Evolutionary conservation across 257 asterid genomes (phyloP).

Genomic region (Penstemon davidsonii): DNA sequence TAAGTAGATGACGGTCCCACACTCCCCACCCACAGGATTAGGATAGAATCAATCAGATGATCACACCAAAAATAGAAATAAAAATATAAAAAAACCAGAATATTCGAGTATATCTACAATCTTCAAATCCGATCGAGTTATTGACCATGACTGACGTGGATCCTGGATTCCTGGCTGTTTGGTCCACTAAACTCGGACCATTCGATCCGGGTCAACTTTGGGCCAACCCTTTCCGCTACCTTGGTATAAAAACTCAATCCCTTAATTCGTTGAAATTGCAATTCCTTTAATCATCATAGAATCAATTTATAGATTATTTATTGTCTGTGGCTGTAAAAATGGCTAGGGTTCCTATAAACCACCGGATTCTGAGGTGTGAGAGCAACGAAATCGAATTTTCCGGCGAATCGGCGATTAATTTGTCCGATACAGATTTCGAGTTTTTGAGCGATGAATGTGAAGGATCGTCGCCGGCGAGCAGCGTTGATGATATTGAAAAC

Average conservation of each 20-base stretch:
- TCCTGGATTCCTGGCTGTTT: constrained; percentile 71
- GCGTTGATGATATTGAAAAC: constrained; percentile 31
- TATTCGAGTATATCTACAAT: constrained; percentile 75
- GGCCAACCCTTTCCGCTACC: constrained; percentile 30
- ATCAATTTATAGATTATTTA: neutral
- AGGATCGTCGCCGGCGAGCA: constrained; percentile 43
- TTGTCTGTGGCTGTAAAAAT: constrained; percentile 28
- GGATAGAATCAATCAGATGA: constrained; percentile 25
- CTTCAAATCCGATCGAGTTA: constrained; percentile 27
- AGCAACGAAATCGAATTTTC: constrained; percentile 45
- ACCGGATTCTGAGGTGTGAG: constrained; percentile 63
- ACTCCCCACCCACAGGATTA: constrained; percentile 29
- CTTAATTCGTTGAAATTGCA: constrained; percentile 10
- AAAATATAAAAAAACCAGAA: too few species aligned
- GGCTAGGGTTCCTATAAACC: constrained; percentile 47
- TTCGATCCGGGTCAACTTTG: neutral
- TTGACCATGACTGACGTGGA: constrained; percentile 72
- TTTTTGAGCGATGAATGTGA: constrained; percentile 60
- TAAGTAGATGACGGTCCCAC: too few species aligned
- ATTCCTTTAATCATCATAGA: constrained; percentile 11
- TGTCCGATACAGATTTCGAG: constrained; percentile 74
- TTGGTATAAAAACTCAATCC: constrained; percentile 30
- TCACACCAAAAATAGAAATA: neutral
- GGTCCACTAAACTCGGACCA: constrained; percentile 25
- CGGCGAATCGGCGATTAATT: constrained; percentile 53